phyloP scores from a whole-genome alignment of 2,329 filamentous ascomycete species.

The Cercospora sesami region DNA sequence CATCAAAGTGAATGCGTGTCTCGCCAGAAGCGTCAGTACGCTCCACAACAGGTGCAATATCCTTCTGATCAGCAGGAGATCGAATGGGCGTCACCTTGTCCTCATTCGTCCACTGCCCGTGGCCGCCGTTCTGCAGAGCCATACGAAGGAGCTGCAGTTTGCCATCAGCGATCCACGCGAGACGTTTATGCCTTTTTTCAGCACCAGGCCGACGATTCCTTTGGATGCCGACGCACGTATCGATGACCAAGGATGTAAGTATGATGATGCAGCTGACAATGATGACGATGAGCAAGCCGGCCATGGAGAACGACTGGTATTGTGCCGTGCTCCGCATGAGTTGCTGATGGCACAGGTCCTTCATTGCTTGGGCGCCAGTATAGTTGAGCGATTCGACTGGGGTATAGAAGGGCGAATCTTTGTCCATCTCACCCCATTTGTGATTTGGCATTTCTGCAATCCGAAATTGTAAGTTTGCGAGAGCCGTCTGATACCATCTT shows the following conservation, averaged over 20 bases:
- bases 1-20: neutral
- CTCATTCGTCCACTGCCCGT: neutral
- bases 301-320: neutral
- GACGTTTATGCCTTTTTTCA: neutral
- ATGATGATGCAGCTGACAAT: constrained; percentile 14
- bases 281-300: constrained; percentile 7
- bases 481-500: neutral
- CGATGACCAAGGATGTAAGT: constrained; percentile 10
- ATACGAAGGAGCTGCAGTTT: neutral
- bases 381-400: neutral
- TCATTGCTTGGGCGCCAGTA: neutral
- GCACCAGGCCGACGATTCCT: neutral
- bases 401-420: neutral
- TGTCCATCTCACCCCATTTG: neutral
- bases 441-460: neutral
- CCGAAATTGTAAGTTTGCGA: neutral
- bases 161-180: neutral
- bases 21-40: neutral
- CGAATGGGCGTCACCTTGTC: neutral
- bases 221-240: neutral
- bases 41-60: neutral
- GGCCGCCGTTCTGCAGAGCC: neutral
- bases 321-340: neutral
- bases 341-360: neutral
- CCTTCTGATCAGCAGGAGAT: neutral